A percentile compares a stretch with the other conserved stretches of the same genome.
These are phyloP conservation scores for Sarocladiaceae sp. DNA, from an alignment of 2,329 filamentous ascomycete species.

Conservation along the genomic window DNA sequence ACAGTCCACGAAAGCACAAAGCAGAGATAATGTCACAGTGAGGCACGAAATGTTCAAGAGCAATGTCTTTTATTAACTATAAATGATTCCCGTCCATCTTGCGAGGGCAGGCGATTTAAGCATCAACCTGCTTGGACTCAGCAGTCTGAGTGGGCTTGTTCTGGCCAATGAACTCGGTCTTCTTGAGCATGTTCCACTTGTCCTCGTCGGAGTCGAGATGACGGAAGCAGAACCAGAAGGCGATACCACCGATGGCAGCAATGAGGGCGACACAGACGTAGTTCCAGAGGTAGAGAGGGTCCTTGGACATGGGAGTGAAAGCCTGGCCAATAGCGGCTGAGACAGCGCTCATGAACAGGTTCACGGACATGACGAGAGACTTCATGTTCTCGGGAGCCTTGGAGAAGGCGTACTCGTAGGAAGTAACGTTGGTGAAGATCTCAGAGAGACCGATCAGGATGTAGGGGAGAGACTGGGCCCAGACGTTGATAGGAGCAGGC, in stretches of 20 bases:
- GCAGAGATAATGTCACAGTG: no score
- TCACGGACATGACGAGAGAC: slow-evolving; percentile 66
- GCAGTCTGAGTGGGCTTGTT: slow-evolving; percentile 30
- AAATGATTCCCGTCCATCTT: no score
- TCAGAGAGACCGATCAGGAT: slow-evolving; percentile 48
- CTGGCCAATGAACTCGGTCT: slow-evolving; percentile 37
- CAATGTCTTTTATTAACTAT: no score
- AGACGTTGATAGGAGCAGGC: slow-evolving; percentile 61
- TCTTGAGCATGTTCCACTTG: slow-evolving; percentile 57
- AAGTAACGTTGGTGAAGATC: slow-evolving; percentile 52
- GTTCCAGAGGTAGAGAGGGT: slow-evolving; percentile 69
- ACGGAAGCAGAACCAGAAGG: slow-evolving; percentile 66
- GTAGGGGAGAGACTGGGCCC: slow-evolving; percentile 50
- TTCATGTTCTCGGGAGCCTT: slow-evolving; percentile 79
- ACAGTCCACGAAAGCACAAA: no score
- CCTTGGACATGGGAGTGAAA: slow-evolving; percentile 54
- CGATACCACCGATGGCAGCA: slow-evolving; percentile 55
- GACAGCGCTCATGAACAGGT: slow-evolving; percentile 67
- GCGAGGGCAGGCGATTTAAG: no score
- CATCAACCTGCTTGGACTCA: slow-evolving; percentile 21
- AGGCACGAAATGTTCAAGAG: no score
- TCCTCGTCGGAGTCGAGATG: slow-evolving; percentile 66
- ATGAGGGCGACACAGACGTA: slow-evolving; percentile 61
- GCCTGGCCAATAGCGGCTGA: slow-evolving; percentile 68
- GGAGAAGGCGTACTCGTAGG: slow-evolving; percentile 72